Base-by-base conservation (phyloP, 192 early-diverging fungal genomes). In the Podila verticillata region DNA sequence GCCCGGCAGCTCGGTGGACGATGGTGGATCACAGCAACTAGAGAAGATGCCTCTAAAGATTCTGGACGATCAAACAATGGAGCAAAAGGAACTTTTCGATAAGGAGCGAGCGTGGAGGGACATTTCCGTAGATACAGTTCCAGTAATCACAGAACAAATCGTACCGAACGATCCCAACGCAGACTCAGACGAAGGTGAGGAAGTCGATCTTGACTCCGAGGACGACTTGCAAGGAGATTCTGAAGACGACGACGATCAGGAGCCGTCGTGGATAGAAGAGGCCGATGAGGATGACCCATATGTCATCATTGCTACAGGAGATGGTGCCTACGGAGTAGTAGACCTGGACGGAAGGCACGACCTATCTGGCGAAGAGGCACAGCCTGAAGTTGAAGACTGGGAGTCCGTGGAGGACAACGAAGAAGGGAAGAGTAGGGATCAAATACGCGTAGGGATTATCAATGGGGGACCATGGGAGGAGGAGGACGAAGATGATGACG, bases 241-340 rank as follows among this genome's bases (percentile, higher is more conserved):
- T 8, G 58, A 24, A 17, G 28, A 57, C 12, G 57, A 29, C 1
- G 72, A 56, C 13, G 60, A 44, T 3, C 65, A 58, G 22, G 73
- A 68, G 12, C 47, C 62, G 10, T 68, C 74, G n/a, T 77, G 74
- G 74, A 65, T 77, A 7, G 74, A 77, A 28, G 74, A 70, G n/a
- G 47, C 73, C 19, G 67, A 69, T n/a, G 66, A 67, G 10, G 70
- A 56, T 7, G 73, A 68, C 13, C 58, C 26, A 49, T 35, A 51
- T 20, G 7, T n/a, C n/a, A 17, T 34, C 12, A 47, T 68, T 19
- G 66, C 73, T 3, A 75, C 73, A 4, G 73, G 73, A 10, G 73
- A 67, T 30, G 32, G 26, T n/a, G 49, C 61, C 12, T 26, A 15
- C 3, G 61, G 48, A 20, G 20, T 64, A 20, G 12, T 57, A 13